phyloP scores from a whole-genome alignment of 2,329 filamentous ascomycete species.

The Clarireedia homoeocarpa region DNA sequence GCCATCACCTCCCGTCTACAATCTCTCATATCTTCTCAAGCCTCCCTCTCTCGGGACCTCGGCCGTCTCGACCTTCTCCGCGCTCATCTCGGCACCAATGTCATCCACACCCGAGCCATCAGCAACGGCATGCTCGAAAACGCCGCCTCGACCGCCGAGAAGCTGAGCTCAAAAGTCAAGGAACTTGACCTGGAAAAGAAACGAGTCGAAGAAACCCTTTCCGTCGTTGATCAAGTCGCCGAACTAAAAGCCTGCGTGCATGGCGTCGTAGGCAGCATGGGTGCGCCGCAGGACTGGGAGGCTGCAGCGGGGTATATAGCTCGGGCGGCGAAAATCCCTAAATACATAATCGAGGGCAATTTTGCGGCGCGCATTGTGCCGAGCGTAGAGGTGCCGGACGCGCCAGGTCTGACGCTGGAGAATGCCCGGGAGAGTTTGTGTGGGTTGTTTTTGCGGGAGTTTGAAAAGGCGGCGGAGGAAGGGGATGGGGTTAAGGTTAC shows the following conservation, averaged over 20 bases:
- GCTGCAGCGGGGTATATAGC: constrained; percentile 85
- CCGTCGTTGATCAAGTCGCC: constrained; percentile 90
- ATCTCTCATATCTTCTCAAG: constrained; percentile 70
- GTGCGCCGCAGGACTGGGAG: constrained; percentile 97
- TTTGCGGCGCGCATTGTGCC: constrained; percentile 93
- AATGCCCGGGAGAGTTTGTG: constrained; percentile 84
- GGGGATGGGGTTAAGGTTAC: constrained; percentile 87
- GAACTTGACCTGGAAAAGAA: constrained; percentile 85
- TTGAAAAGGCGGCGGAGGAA: constrained; percentile 82
- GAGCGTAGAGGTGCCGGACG: constrained; percentile 89
- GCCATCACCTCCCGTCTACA: constrained; percentile 67
- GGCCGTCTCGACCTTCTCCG: constrained; percentile 82
- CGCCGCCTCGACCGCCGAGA: constrained; percentile 76
- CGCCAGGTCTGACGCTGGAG: constrained; percentile 79
- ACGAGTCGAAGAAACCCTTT: constrained; percentile 80
- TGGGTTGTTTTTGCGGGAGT: constrained; percentile 84
- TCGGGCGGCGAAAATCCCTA: constrained; percentile 72
- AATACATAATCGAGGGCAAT: constrained; percentile 68
- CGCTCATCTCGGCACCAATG: constrained; percentile 80
- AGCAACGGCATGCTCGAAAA: constrained; percentile 85
- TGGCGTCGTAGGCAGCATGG: constrained; percentile 93
- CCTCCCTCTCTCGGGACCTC: constrained; percentile 79
- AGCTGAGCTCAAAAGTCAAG: constrained; percentile 81
- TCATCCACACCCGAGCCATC: constrained; percentile 72
- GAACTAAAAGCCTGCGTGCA: constrained; percentile 96